Conservation (phyloP, 768 basidiomycete species). For the Trametes sanguinea region DNA sequence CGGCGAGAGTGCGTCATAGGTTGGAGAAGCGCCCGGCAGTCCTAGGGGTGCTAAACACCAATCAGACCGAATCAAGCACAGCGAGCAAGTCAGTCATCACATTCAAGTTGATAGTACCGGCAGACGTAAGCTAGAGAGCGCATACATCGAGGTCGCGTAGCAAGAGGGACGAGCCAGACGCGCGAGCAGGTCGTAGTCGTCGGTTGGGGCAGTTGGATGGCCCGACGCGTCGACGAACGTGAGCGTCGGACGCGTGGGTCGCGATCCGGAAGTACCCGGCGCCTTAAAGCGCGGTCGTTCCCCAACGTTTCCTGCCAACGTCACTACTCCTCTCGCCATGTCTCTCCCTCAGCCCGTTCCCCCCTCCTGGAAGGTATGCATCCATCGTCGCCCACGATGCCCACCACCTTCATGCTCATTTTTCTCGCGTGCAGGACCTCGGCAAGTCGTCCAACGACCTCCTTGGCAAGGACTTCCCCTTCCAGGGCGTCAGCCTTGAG, state of each 20-base stretch:
- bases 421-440: slow-evolving; percentile 60
- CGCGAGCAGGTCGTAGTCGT: no score
- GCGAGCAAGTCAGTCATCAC: background rate
- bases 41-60: background rate
- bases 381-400: slow-evolving; percentile 1
- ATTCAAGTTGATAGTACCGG: background rate
- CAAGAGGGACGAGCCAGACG: no score
- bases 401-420: slow-evolving; percentile 5
- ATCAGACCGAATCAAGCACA: background rate
- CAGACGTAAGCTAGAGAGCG: background rate
- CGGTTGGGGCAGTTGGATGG: background rate
- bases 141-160: background rate
- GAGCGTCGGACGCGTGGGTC: slow-evolving; percentile 13
- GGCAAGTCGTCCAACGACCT: slow-evolving; percentile 98
- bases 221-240: slow-evolving; percentile 17
- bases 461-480: slow-evolving; percentile 88
- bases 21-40: background rate
- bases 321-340: slow-evolving; percentile 52
- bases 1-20: no score
- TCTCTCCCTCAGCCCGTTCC: slow-evolving; percentile 95
- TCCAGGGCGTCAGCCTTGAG: slow-evolving; percentile 71
- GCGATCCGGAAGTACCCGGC: slow-evolving; percentile 29
- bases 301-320: slow-evolving; percentile 29
- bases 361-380: slow-evolving; percentile 92
- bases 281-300: slow-evolving; percentile 29